Evolutionary conservation across 2,329 filamentous ascomycete genomes (phyloP), one percentile per base, ranked within the genome.

Genomic region (Epichloe sylvatica): DNA sequence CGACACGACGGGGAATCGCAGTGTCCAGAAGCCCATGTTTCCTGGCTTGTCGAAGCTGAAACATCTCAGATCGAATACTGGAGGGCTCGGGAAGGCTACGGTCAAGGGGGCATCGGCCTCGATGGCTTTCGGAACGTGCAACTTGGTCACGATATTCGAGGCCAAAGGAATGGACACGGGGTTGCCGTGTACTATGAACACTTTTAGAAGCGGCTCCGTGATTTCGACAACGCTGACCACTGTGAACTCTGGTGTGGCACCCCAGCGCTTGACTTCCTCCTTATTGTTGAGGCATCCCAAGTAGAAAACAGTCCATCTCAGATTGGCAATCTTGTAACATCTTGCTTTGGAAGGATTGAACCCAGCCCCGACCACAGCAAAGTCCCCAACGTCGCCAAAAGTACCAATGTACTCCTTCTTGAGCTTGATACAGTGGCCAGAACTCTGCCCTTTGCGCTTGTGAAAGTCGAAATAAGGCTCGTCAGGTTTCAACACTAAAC

Each of bases 361-460:
- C 17, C 79, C 78, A 5, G 80, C 89, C 0, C 86, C 89, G 3
- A 95, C 70, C 2, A 91, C 74, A 2, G 84, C 82, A 60, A 95
- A 86, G 62, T 95, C 90, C 9, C 85, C 85, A 33, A 88, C 79
- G 52, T 94, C 89, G 1, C 88, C 87, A 60, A 91, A 78, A 3
- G 80, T 80, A 25, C 76, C 73, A 37, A 94, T 67, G 58, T 94
- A 94, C 59, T 92, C 86, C 59, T 88, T 88, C 64, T 95, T 95
- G 40, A 95, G 65, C 65, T 95, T 95, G 59, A 95, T 86, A 61
- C 80, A 84, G 50, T 69, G 72, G 13, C 70, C 70, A 3, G 64
- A 60, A 51, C 68, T 70, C 33, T 71, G 54, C 57, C 66, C 56
- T 40, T 57, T 57, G 43, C 55, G 57, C 42, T 59, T 58, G 33